A percentile compares a stretch with the other conserved stretches of the same genome.
Conservation (phyloP, 164 flowering plant genomes). For the Dillenia suffruticosa region DNA sequence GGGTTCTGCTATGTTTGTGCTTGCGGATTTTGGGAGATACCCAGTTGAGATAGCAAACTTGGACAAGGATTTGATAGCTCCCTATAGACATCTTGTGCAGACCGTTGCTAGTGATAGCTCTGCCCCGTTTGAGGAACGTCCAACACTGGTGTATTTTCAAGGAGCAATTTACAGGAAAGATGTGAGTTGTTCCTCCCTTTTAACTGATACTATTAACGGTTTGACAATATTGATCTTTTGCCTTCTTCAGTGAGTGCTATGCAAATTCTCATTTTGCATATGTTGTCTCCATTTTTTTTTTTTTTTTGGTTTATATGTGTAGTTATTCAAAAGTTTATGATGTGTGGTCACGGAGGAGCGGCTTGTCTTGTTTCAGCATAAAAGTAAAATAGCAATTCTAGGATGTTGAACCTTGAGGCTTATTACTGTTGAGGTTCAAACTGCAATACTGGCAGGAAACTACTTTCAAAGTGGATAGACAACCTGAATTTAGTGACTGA, state of each 20-base stretch:
- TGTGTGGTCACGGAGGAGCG: no score
- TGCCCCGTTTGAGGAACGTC: conserved; percentile 46
- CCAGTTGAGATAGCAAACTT: conserved; percentile 58
- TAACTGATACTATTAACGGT: background rate
- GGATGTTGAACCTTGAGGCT: no score
- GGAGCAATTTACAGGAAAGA: conserved; percentile 94
- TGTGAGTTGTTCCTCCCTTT: conserved; percentile 45
- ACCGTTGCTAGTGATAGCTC: conserved; percentile 31
- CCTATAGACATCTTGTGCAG: conserved; percentile 75
- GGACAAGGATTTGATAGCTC: conserved; percentile 82
- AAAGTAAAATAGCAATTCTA: no score
- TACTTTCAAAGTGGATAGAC: no score
- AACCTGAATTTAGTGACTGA: no score
- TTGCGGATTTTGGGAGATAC: conserved; percentile 95
- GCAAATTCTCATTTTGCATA: no score
- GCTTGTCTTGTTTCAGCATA: no score
- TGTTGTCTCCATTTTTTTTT: no score
- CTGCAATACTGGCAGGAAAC: no score
- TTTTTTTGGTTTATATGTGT: no score
- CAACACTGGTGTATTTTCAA: conserved; percentile 64
- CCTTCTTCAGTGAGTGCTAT: background rate
- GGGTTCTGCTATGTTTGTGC: conserved; percentile 78
- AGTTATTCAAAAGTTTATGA: no score
- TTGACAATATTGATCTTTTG: background rate
- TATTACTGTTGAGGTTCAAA: no score